Conservation (phyloP, 768 basidiomycete genomes). For the Lactarius psammicola region DNA sequence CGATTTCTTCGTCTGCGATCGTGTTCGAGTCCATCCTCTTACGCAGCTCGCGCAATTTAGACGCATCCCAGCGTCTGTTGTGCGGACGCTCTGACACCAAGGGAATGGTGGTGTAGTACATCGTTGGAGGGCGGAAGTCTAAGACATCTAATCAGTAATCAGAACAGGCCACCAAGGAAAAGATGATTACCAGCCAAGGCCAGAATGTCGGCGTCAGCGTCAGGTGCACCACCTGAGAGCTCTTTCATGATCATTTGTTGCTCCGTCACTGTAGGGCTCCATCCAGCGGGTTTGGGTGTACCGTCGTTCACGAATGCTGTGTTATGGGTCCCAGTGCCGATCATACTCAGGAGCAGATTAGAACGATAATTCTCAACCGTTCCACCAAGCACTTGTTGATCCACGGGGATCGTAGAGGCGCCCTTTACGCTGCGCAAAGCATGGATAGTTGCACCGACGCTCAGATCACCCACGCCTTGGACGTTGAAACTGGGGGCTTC, state of each 20-base stretch:
- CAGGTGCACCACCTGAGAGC: constrained; percentile 69
- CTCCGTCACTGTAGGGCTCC: constrained; percentile 77
- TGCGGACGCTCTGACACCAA: constrained; percentile 80
- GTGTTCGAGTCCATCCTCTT: constrained; percentile 91
- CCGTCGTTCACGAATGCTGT: constrained; percentile 56
- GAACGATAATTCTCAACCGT: constrained; percentile 93
- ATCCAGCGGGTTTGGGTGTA: constrained; percentile 59
- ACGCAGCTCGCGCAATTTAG: constrained; percentile 89
- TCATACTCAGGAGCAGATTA: constrained; percentile 86
- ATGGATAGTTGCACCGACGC: constrained; percentile 85
- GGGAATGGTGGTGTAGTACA: constrained; percentile 97
- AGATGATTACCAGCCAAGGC: constrained; percentile 72
- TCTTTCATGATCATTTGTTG: constrained; percentile 98
- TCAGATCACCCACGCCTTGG: constrained; percentile 80
- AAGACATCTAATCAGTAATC: constrained; percentile 22
- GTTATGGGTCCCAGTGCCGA: constrained; percentile 69
- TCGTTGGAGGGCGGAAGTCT: constrained; percentile 91
- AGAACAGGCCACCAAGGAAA: neutral
- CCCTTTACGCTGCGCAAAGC: constrained; percentile 86
- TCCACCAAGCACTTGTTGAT: constrained; percentile 90
- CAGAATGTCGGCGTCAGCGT: constrained; percentile 82
- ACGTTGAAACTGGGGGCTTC: constrained; percentile 66
- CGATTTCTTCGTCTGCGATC: constrained; percentile 82
- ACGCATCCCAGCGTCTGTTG: constrained; percentile 90
- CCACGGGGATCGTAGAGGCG: constrained; percentile 87